Evolutionary conservation across 2,329 filamentous ascomycete genomes (phyloP).

Genomic region (Colletotrichum truncatum): DNA sequence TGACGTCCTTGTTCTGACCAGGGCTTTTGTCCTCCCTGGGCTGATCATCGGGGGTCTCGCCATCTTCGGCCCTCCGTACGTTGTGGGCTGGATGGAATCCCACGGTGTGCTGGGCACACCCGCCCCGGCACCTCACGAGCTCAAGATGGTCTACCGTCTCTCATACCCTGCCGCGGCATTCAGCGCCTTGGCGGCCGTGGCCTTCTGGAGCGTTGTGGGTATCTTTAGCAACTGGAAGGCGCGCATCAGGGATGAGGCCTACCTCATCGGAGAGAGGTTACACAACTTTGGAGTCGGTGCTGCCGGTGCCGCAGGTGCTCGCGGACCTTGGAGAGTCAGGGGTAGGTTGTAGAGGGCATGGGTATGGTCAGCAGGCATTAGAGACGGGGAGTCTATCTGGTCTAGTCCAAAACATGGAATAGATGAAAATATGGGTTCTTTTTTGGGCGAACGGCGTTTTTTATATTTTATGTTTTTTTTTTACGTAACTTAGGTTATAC

Average conservation of each 20-base stretch:
- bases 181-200: slow-evolving; percentile 48
- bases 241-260: slow-evolving; percentile 91
- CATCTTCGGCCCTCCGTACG: slow-evolving; percentile 65
- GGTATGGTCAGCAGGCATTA: background rate
- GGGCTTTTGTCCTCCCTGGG: slow-evolving; percentile 85
- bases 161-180: slow-evolving; percentile 76
- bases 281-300: slow-evolving; percentile 83
- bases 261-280: slow-evolving; percentile 90
- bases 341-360: slow-evolving; percentile 42
- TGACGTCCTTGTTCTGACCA: slow-evolving; percentile 80
- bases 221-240: slow-evolving; percentile 81
- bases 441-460: background rate
- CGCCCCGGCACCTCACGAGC: slow-evolving; percentile 31
- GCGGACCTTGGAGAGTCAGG: slow-evolving; percentile 47
- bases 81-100: slow-evolving; percentile 33
- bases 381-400: background rate
- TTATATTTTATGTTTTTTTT: background rate
- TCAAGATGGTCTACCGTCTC: slow-evolving; percentile 56
- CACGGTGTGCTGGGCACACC: slow-evolving; percentile 20
- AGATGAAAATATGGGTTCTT: background rate
- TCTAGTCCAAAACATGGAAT: background rate
- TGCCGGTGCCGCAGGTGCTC: slow-evolving; percentile 45
- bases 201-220: slow-evolving; percentile 61
- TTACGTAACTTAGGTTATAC: background rate
- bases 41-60: slow-evolving; percentile 68